Base-by-base conservation (phyloP, 2,329 filamentous ascomycete species). In the Pseudopyricularia javanii region DNA sequence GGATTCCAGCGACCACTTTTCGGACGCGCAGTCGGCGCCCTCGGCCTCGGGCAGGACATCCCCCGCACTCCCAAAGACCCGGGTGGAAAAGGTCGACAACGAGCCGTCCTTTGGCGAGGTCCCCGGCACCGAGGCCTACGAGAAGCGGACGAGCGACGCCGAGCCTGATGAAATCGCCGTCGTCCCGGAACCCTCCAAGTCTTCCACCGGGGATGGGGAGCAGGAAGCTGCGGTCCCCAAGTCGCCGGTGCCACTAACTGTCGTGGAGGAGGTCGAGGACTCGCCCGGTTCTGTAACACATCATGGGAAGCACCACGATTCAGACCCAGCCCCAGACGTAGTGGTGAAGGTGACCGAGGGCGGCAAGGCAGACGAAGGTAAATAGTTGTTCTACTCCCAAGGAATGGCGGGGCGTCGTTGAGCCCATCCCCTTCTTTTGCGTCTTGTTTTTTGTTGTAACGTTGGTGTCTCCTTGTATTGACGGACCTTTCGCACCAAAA, bases 1-100 rank as follows among this genome's bases (percentile, higher is more conserved):
- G 49, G 82, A 85, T 56, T 83, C 80, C 28, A 82, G 85, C 47
- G 82, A 86, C 59, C 82, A 85, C 67, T 86, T 83, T 65, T 84
- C 79, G 50, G 82, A 86, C 63, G 82, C 82, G 33, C 78, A 78
- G 53, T 82, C 80, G 33, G 74, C 66, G 24, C 53, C 70, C 62
- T 54, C 66, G 60, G 58, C 76, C 66, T 62, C 70, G 68, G 8
- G 67, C 28, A 53, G 65, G 40, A 66, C 63, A 56, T 77, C 76
- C 14, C 76, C 79, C 20, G 24, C 22, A 24, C 74, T 82, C 52
- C 80, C 79, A n/a, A 74, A 70, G 56, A 80, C 77, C 24, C 68
- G 78, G 52, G 73, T 82, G 33, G 78, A 83, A 62, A 79, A 74
- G 66, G 70, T 82, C 54, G 75, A 79, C 61, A 70, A 79, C 58